phyloP scores from a whole-genome alignment of 164 flowering plant genomes.

The Tinospora cordifolia region DNA sequence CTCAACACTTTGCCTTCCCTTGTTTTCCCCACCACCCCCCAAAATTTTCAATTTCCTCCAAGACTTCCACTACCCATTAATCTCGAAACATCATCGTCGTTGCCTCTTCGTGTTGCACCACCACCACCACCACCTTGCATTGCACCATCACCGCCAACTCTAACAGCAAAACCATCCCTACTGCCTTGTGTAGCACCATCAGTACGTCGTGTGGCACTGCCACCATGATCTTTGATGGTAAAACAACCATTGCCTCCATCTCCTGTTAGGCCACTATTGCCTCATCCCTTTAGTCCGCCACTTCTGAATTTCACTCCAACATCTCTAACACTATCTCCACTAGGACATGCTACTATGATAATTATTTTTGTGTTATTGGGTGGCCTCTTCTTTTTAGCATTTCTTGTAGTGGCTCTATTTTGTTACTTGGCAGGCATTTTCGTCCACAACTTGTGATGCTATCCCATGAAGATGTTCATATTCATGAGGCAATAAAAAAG shows the following conservation, averaged over 20 bases:
- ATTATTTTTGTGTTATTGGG: slow-evolving; percentile 55
- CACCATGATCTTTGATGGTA: slow-evolving; percentile 6
- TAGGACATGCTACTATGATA: slow-evolving; percentile 33
- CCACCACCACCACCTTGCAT: slow-evolving; percentile 4
- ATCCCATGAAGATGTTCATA: slow-evolving; percentile 41
- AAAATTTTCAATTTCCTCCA: background rate
- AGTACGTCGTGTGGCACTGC: slow-evolving; percentile 5
- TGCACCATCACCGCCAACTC: slow-evolving; percentile 6
- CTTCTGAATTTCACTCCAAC: slow-evolving; percentile 26
- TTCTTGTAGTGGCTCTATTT: slow-evolving; percentile 44
- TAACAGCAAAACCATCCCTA: slow-evolving; percentile 1
- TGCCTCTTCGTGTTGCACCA: background rate
- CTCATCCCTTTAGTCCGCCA: slow-evolving; percentile 23
- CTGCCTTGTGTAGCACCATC: slow-evolving; percentile 9
- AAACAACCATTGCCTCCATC: slow-evolving; percentile 15
- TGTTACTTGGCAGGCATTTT: slow-evolving; percentile 61
- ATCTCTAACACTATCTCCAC: slow-evolving; percentile 36
- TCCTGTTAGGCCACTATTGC: slow-evolving; percentile 16
- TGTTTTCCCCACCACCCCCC: slow-evolving; percentile 23
- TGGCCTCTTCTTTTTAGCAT: slow-evolving; percentile 56
- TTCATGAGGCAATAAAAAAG: slow-evolving; percentile 41
- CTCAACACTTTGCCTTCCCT: slow-evolving; percentile 22
- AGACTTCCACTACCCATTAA: background rate
- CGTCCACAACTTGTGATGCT: slow-evolving; percentile 32
- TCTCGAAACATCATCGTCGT: too few relatives aligned